Conservation (phyloP, 2,329 filamentous ascomycete genomes). For the Aspergillus sp. region DNA sequence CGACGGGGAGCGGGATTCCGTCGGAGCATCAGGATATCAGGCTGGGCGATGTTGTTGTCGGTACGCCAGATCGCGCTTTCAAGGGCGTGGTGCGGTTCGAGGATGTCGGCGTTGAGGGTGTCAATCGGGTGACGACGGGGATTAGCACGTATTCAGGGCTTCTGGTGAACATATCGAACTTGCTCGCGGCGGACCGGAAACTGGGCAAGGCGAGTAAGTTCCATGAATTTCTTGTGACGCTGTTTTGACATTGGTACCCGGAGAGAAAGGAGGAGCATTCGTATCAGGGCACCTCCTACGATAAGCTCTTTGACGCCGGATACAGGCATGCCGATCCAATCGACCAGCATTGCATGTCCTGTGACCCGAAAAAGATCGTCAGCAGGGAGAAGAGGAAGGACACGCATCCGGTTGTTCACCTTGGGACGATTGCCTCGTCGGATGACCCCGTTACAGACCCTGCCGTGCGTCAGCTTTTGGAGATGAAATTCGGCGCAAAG, state of each 20-base stretch:
- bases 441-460: not conserved
- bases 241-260: not conserved
- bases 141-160: not conserved
- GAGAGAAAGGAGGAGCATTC: not conserved
- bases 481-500: not conserved
- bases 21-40: not conserved
- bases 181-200: not conserved
- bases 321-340: not conserved
- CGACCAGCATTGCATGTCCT: not conserved
- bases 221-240: not conserved
- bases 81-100: not conserved
- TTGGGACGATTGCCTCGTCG: not conserved
- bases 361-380: not conserved
- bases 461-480: not conserved
- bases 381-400: not conserved
- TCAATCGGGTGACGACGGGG: not conserved
- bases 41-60: not conserved
- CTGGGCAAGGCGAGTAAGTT: not conserved
- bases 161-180: not conserved
- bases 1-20: not conserved
- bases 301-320: not conserved
- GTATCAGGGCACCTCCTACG: not conserved
- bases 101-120: not conserved
- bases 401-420: not conserved
- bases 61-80: not conserved